A percentile compares a stretch with the other conserved stretches of the same genome.
Evolutionary conservation across 202 grass and related monocot species (phyloP).

Genomic region (Brachypodium distachyon): DNA sequence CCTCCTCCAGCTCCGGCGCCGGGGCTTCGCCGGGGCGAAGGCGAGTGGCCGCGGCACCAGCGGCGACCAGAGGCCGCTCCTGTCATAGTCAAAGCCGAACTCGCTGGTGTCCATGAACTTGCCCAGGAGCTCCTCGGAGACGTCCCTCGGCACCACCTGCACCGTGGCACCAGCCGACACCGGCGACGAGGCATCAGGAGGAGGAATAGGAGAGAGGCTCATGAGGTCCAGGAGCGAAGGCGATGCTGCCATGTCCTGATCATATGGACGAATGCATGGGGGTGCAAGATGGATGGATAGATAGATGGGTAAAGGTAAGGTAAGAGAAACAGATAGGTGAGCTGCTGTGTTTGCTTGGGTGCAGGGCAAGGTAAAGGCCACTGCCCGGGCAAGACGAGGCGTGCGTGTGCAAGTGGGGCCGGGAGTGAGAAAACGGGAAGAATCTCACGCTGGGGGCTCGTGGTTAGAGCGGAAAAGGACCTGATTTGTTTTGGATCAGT

Average conservation of each 20-base stretch:
- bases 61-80: conserved; percentile 83
- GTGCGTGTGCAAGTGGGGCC: background rate
- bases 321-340: conserved; percentile 26
- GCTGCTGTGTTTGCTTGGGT: conserved; percentile 48
- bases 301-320: background rate
- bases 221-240: conserved; percentile 39
- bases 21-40: background rate
- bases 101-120: conserved; percentile 74
- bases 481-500: conserved; percentile 7
- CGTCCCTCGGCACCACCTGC: conserved; percentile 58
- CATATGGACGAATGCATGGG: conserved; percentile 23
- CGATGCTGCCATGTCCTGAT: conserved; percentile 1
- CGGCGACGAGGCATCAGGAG: background rate
- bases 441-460: conserved; percentile 12
- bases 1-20: conserved; percentile 21
- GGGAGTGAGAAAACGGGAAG: conserved; percentile 16
- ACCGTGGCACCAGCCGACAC: background rate
- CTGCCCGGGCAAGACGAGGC: background rate
- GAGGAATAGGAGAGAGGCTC: background rate
- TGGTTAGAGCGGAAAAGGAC: conserved; percentile 10
- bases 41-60: conserved; percentile 32
- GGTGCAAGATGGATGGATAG: background rate
- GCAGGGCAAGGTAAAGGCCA: conserved; percentile 20
- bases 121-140: conserved; percentile 59
- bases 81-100: conserved; percentile 75